Evolutionary conservation across 139 green algal genomes (phyloP), one percentile per base, ranked within the genome.

Genomic region (Desmodesmus armatus): DNA sequence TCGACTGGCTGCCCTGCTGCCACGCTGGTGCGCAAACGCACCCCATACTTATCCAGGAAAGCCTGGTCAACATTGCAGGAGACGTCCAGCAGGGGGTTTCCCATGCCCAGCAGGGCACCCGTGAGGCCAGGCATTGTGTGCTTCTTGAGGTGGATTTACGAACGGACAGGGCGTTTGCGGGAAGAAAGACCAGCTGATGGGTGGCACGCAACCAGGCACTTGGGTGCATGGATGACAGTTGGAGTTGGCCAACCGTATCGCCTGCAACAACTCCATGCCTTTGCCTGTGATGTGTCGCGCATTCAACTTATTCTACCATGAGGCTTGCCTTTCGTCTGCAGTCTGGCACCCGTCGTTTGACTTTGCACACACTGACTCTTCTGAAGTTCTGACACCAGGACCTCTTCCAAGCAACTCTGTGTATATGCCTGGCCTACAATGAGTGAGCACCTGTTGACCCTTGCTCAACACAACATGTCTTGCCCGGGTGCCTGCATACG

Each of bases 41-140:
- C 96, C 69, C 90, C 88, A 87, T 98, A 98, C 75, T 98, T 98
- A 60, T 97, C 92, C 23, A 99, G 87, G 51, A 99, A 95, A 0
- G 82, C 91, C 67, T 96, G 78, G 49, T 96, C 92, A 0, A 99
- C 95, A 23, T 94, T 92, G 4, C 93, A 93, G 2, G 91, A 96
- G 23, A 99, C 95, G 82, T 99, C 97, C 27, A 99, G 92, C 80
- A 99, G 93, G 0, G 97, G 97, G 86, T 99, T 99, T 78, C 97
- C 97, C 86, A 99, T 95, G 47, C 96, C 95, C 31, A 99, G 86
- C 25, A 99, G 87, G 25, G 85, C 75, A 15, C 94, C 90, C 58
- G 90, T 87, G 27, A 93, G 82, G 9, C 78, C 78, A 51, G 67
- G 39, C 80, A 79, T 78, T 27, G 31, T 78, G 53, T 27, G 7